A percentile compares a stretch with the other conserved stretches of the same genome.
phyloP scores from a whole-genome alignment of 2,329 filamentous ascomycete species.

The Botryotinia convoluta region DNA sequence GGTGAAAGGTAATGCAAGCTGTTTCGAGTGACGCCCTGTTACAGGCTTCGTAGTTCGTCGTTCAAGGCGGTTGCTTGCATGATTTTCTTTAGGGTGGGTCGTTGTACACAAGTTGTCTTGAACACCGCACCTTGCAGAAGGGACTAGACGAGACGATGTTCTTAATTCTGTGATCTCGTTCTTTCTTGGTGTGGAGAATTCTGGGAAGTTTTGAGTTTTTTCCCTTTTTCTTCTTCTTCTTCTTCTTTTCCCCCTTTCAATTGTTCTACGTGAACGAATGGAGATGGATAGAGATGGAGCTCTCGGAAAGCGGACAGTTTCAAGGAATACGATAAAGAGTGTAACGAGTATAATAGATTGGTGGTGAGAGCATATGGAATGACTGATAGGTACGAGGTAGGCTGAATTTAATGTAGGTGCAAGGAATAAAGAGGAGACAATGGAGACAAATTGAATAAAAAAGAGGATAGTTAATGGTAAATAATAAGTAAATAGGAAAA shows the following conservation, averaged over 20 bases:
- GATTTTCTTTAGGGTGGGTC: slow-evolving; percentile 17
- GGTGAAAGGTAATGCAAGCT: slow-evolving; percentile 19
- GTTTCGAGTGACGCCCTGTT: slow-evolving; percentile 17
- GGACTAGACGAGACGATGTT: not conserved
- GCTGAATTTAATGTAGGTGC: not conserved
- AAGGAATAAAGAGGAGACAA: not conserved
- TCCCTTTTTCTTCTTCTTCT: not conserved
- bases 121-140: slow-evolving; percentile 12
- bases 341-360: slow-evolving; percentile 10
- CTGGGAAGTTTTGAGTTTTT: not conserved
- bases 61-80: slow-evolving; percentile 21
- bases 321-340: slow-evolving; percentile 19
- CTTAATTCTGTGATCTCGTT: not conserved
- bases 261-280: not conserved
- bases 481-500: not conserved
- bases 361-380: slow-evolving; percentile 14
- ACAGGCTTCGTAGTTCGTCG: slow-evolving; percentile 13
- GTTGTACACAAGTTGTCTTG: slow-evolving; percentile 17
- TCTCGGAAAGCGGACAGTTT: not conserved
- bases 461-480: not conserved
- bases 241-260: not conserved
- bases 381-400: not conserved
- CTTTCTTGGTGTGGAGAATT: not conserved
- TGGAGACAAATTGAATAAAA: not conserved
- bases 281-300: not conserved